Conservation (phyloP, 164 flowering plant genomes). For the Magnolia officinalis region DNA sequence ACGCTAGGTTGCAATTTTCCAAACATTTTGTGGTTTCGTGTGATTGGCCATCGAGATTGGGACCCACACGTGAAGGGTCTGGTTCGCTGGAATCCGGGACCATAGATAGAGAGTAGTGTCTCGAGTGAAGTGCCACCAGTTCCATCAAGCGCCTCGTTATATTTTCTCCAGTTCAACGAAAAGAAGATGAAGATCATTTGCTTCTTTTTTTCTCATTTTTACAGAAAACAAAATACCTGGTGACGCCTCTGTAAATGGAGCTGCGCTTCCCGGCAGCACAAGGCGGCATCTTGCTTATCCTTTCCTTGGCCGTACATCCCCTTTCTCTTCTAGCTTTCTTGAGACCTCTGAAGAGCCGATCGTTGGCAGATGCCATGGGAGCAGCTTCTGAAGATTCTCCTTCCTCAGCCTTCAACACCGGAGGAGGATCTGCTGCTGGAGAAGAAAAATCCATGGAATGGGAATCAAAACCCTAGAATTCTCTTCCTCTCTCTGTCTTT, state of each 20-base stretch:
- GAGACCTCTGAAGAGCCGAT: slow-evolving; percentile 51
- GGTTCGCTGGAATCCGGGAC: too few relatives aligned
- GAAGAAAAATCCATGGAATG: slow-evolving; percentile 51
- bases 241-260: slow-evolving; percentile 96
- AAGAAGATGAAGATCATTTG: too few relatives aligned
- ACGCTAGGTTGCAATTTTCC: too few relatives aligned
- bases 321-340: slow-evolving; percentile 84
- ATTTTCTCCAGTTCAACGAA: too few relatives aligned
- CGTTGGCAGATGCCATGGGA: slow-evolving; percentile 19
- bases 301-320: slow-evolving; percentile 92
- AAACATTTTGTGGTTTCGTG: too few relatives aligned
- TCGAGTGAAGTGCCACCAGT: too few relatives aligned
- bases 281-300: slow-evolving; percentile 98
- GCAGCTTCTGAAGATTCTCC: slow-evolving; percentile 41
- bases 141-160: too few relatives aligned
- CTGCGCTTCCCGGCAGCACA: slow-evolving; percentile 98
- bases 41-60: too few relatives aligned
- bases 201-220: background rate
- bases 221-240: slow-evolving; percentile 46
- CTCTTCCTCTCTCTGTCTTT: background rate
- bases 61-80: too few relatives aligned
- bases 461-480: background rate
- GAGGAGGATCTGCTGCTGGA: slow-evolving; percentile 31
- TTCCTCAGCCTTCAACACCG: slow-evolving; percentile 36
- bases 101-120: too few relatives aligned